Evolutionary conservation across 2,329 filamentous ascomycete species (phyloP).

Genomic region (Leptoxyphium fumago): DNA sequence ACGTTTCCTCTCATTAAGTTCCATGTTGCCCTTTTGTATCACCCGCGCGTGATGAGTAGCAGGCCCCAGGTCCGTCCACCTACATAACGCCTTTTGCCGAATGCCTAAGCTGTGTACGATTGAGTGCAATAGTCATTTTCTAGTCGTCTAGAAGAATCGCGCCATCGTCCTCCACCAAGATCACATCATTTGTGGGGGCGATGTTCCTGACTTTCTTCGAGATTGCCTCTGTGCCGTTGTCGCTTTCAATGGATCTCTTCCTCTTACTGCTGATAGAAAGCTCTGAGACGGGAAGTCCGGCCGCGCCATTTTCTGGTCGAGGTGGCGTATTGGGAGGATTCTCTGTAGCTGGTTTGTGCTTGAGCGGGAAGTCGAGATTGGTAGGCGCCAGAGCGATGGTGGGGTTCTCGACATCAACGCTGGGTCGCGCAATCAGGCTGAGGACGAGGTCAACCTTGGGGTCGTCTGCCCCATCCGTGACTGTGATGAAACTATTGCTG

Average conservation of each 20-base stretch:
- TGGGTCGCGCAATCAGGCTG: slow-evolving; percentile 2
- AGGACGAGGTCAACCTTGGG: slow-evolving; percentile 70
- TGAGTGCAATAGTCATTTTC: not conserved
- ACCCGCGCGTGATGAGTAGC: too few relatives aligned
- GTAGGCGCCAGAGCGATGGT: not conserved
- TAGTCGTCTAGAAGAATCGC: slow-evolving; percentile 18
- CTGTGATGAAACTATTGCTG: slow-evolving; percentile 60
- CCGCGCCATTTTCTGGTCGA: not conserved
- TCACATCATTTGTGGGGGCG: slow-evolving; percentile 4
- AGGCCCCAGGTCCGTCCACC: too few relatives aligned
- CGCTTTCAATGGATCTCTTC: not conserved
- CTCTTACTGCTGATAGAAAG: not conserved
- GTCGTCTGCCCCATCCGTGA: slow-evolving; percentile 72
- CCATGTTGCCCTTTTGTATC: too few relatives aligned
- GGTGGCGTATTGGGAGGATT: not conserved
- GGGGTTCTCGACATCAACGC: not conserved
- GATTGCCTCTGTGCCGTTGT: slow-evolving; percentile 5
- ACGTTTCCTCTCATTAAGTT: too few relatives aligned
- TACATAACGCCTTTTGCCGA: too few relatives aligned
- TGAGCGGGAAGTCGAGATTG: not conserved
- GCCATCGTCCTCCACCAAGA: slow-evolving; percentile 14
- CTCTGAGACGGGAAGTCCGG: not conserved
- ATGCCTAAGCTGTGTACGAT: too few relatives aligned
- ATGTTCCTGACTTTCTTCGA: slow-evolving; percentile 11
- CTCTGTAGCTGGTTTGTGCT: not conserved